Base-by-base conservation (phyloP, 2,329 filamentous ascomycete genomes). In the Hawksworthiomyces lignivorus region DNA sequence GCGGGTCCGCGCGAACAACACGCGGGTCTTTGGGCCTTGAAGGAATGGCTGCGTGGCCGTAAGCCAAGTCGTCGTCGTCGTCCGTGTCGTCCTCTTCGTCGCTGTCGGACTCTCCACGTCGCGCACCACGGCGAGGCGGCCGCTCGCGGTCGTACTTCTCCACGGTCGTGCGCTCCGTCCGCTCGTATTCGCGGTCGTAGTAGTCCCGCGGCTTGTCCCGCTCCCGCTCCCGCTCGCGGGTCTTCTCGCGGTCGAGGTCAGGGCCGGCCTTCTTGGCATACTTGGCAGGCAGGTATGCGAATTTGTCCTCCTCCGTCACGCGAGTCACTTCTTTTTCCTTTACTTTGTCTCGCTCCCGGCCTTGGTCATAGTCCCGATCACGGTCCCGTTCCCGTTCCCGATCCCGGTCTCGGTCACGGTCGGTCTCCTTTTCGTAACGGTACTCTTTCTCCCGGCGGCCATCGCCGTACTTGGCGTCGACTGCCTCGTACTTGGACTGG, bases 241-340 rank as follows among this genome's bases (percentile, higher is more conserved):
- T n/a, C n/a, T n/a, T n/a, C 36, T 56, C 52, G 8, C 54, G 49
- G n/a, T 54, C 52, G 17, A 54, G 44, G 39, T 56, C 54, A 4
- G 42, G 45, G 33, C 55, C 50, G 11, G 50, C 50, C 46, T 62
- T 59, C 43, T 60, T 56, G 39, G 60, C 58, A 51, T 74, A 73
- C 51, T 72, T 73, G 47, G 65, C 62, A 1, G 70, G 70, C 28
- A 73, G 55, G 49, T 62, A 69, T 43, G 65, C 63, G 35, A 72
- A 54, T 50, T 58, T 62, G 38, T 66, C 59, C 9, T 64, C 60
- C 14, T 60, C 51, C 6, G 54, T 43, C 26, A 61, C 56, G 6
- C 57, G 56, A 11, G 57, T 53, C 32, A 58, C 57, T n/a, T 48
- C 46, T 22, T 39, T 44, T 7, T 55, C 52, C 31, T 48, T 31